phyloP scores from a whole-genome alignment of 371 early-diverging fungal genomes.

The Mycotypha africana region DNA sequence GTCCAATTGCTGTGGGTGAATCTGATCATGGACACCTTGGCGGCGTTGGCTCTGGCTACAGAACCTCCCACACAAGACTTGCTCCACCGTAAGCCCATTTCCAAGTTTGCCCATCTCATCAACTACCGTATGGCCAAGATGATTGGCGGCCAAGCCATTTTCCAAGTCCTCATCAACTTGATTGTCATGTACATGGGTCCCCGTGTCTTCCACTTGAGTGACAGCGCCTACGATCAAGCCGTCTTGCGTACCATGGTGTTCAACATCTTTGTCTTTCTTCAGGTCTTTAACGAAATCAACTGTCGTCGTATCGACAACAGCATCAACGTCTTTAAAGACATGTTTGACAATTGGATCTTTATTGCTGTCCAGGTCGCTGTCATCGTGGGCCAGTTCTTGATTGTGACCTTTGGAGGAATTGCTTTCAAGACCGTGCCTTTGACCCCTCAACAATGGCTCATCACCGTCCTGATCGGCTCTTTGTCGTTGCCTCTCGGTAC shows the following conservation, averaged over 20 bases:
- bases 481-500: conserved; percentile 87
- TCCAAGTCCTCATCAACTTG: conserved; percentile 72
- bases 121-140: conserved; percentile 86
- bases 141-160: conserved; percentile 85
- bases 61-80: conserved; percentile 92
- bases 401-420: conserved; percentile 85
- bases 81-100: conserved; percentile 75
- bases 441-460: conserved; percentile 71
- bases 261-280: conserved; percentile 93
- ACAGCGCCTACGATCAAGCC: conserved; percentile 28
- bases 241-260: conserved; percentile 83
- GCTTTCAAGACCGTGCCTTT: conserved; percentile 84
- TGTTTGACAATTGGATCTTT: conserved; percentile 76
- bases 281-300: conserved; percentile 92
- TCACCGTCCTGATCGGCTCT: conserved; percentile 68
- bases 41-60: conserved; percentile 96
- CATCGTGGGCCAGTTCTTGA: conserved; percentile 69
- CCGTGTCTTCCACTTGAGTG: conserved; percentile 57
- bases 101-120: conserved; percentile 78
- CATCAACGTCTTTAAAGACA: conserved; percentile 81
- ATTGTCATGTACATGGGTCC: conserved; percentile 57
- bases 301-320: conserved; percentile 71
- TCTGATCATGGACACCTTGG: conserved; percentile 96
- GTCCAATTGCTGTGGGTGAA: conserved; percentile 98
- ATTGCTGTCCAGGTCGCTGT: conserved; percentile 67